A percentile compares a stretch with the other conserved stretches of the same genome.
Conservation (phyloP, 768 basidiomycete species). For the Hypholoma sublateritium region DNA sequence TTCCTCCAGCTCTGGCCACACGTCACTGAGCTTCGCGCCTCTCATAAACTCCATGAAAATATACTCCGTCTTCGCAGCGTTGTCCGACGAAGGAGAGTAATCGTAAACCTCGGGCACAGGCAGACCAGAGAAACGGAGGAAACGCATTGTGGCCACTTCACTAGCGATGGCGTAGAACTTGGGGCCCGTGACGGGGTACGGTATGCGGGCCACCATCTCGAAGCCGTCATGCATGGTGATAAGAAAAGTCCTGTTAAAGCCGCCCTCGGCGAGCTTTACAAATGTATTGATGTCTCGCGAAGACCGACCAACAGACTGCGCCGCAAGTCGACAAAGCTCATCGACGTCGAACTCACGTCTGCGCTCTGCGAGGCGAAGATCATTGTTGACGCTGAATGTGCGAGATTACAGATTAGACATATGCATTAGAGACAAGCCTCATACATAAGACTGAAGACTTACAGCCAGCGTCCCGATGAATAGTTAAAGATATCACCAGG, state of each 20-base stretch:
- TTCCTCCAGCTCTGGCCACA: conserved; percentile 31
- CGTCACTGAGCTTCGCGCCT: conserved; percentile 31
- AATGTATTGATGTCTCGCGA: conserved; percentile 34
- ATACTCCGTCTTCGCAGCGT: conserved; percentile 31
- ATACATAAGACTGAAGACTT: no score
- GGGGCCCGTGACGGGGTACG: conserved; percentile 27
- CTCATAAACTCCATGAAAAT: conserved; percentile 36
- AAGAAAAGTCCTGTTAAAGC: conserved; percentile 35
- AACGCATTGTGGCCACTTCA: conserved; percentile 15
- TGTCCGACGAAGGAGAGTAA: conserved; percentile 16
- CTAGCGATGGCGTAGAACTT: conserved; percentile 14
- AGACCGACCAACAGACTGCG: conserved; percentile 37
- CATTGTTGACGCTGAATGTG: conserved; percentile 38
- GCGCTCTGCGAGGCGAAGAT: conserved; percentile 47
- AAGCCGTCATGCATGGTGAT: conserved; percentile 32
- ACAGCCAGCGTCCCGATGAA: no score
- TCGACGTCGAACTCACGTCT: conserved; percentile 39
- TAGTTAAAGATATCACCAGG: no score
- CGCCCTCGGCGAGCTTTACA: conserved; percentile 43
- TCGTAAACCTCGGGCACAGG: conserved; percentile 14
- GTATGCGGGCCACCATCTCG: conserved; percentile 35
- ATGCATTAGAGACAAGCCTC: conserved; percentile 18
- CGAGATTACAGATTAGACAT: no score
- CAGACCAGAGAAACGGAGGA: conserved; percentile 9
- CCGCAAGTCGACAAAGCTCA: conserved; percentile 41